These are phyloP conservation scores for Pichia manshurica DNA, from an alignment of 805 yeast species.

Conservation along the genomic window DNA sequence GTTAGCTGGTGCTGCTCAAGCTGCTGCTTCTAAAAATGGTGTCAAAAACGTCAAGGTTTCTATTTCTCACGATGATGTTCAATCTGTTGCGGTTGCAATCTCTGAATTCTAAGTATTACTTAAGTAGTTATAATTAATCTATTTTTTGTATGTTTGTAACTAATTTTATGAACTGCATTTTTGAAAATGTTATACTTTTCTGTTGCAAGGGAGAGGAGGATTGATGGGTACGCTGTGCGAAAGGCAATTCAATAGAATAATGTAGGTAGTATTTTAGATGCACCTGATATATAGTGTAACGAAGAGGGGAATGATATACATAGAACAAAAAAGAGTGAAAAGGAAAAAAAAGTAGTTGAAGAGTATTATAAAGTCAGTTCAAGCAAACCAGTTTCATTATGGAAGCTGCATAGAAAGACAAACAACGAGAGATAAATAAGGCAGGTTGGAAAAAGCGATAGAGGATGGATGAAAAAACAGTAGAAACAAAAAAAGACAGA, in stretches of 20 bases:
- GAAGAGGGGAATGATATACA: background rate
- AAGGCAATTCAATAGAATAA: too few relatives aligned
- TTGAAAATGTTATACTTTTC: too few relatives aligned
- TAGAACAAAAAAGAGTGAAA: background rate
- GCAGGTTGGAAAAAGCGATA: background rate
- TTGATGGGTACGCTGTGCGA: too few relatives aligned
- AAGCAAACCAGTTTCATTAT: slow-evolving; percentile 6
- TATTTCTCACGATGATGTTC: slow-evolving; percentile 94
- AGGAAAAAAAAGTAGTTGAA: background rate
- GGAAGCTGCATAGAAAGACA: background rate
- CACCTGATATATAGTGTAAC: too few relatives aligned
- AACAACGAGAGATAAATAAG: background rate
- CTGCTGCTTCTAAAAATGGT: slow-evolving; percentile 67
- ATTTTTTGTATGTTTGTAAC: background rate
- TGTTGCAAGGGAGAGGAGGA: too few relatives aligned
- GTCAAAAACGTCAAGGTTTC: slow-evolving; percentile 73
- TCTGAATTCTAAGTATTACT: slow-evolving; percentile 39
- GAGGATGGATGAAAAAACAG: slow-evolving; percentile 1
- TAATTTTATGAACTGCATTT: background rate
- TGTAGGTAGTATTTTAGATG: too few relatives aligned
- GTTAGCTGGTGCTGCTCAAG: slow-evolving; percentile 70
- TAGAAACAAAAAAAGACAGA: background rate
- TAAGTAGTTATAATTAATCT: background rate
- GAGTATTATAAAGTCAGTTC: background rate
- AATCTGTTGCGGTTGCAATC: slow-evolving; percentile 95